phyloP scores from a whole-genome alignment of 2,329 filamentous ascomycete species.

The Elsinoe batatas region DNA sequence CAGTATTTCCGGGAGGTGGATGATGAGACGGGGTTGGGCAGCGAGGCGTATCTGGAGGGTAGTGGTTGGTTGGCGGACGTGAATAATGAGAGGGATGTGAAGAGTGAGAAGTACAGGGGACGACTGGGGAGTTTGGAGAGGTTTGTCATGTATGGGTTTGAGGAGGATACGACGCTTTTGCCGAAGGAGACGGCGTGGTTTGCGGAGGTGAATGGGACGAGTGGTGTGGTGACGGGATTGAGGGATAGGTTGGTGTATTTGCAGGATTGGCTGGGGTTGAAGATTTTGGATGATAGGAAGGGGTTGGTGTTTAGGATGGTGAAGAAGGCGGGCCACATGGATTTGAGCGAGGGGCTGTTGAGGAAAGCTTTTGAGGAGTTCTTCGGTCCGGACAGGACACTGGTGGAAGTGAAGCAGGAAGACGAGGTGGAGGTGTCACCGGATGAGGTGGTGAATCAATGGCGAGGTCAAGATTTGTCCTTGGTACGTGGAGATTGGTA shows the following conservation, averaged over 20 bases:
- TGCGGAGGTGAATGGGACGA: conserved; percentile 66
- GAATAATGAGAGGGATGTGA: conserved; percentile 76
- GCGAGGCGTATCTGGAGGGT: conserved; percentile 60
- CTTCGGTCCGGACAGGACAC: conserved; percentile 43
- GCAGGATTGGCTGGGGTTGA: conserved; percentile 90
- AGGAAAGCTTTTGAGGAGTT: conserved; percentile 56
- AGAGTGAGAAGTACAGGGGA: conserved; percentile 64
- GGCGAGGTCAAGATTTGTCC: not conserved
- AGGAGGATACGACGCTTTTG: conserved; percentile 72
- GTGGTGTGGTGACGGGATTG: conserved; percentile 53
- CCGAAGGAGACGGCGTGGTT: conserved; percentile 92
- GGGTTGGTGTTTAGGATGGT: conserved; percentile 65
- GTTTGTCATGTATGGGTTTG: conserved; percentile 85
- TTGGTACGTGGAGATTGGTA: conserved; percentile 9
- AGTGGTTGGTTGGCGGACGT: conserved; percentile 91
- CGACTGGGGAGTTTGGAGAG: conserved; percentile 62
- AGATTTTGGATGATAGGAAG: conserved; percentile 65
- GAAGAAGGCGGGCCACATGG: conserved; percentile 69
- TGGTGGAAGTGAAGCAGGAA: not conserved
- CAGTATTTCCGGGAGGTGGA: conserved; percentile 79
- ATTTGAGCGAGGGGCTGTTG: conserved; percentile 57
- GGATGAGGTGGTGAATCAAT: not conserved
- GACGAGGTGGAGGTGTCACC: not conserved
- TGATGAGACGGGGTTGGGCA: conserved; percentile 44
- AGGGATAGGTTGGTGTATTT: conserved; percentile 63